Conservation (phyloP, 305 asterid genomes). For the Fraxinus latifolia region DNA sequence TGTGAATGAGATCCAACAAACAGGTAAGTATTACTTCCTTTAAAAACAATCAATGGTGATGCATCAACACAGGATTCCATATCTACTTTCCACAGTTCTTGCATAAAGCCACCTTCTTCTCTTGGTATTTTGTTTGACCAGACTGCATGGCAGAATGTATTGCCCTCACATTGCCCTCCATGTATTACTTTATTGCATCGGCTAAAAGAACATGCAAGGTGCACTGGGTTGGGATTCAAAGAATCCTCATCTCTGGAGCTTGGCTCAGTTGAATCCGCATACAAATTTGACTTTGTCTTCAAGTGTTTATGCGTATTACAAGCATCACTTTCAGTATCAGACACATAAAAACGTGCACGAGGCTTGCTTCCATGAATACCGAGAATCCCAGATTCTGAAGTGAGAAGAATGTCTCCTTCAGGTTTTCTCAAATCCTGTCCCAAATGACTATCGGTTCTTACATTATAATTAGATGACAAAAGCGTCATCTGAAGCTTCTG, state of each 20-base stretch:
- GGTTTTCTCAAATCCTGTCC: conserved; percentile 31
- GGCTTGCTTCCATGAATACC: conserved; percentile 25
- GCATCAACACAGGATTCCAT: conserved; percentile 94
- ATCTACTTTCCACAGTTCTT: conserved; percentile 63
- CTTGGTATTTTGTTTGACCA: conserved; percentile 39
- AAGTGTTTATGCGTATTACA: conserved; percentile 45
- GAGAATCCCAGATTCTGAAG: conserved; percentile 27
- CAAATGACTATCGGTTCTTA: conserved; percentile 28
- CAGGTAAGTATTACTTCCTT: conserved; percentile 47
- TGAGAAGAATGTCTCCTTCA: conserved; percentile 21
- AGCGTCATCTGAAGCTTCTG: conserved; percentile 64
- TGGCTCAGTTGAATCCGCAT: conserved; percentile 26
- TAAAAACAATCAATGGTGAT: conserved; percentile 76
- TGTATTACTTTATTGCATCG: conserved; percentile 71
- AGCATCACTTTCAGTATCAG: conserved; percentile 27
- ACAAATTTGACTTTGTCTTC: conserved; percentile 37
- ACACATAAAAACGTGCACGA: conserved; percentile 20
- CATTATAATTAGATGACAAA: conserved; percentile 34
- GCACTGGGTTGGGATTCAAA: conserved; percentile 33
- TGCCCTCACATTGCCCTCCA: conserved; percentile 40
- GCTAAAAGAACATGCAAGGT: conserved; percentile 58
- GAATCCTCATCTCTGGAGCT: conserved; percentile 27
- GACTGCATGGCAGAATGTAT: conserved; percentile 28
- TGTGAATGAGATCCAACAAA: conserved; percentile 89
- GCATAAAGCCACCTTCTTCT: conserved; percentile 49